Evolutionary conservation across 202 grass and related monocot species (phyloP), one percentile per base, ranked within the genome.

Genomic region (Zizania palustris): DNA sequence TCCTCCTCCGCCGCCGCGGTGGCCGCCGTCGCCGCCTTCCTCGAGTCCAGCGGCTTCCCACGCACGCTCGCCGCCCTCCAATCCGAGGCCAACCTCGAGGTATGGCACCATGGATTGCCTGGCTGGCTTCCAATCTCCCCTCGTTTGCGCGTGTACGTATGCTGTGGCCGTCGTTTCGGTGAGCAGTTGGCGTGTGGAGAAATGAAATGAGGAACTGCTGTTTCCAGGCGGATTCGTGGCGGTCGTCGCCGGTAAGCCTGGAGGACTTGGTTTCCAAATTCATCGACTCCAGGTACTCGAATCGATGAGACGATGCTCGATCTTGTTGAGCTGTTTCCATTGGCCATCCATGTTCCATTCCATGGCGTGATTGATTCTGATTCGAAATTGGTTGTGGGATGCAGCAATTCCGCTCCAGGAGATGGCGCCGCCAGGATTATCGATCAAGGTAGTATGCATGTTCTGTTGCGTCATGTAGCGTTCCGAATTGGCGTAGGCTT

Each of bases 71-170:
- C 80, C 20, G 28, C 80, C 14, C 81, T 98, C 55, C 80, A 69
- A 10, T 90, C 91, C 8, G 91, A 98, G 80, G 83, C 85, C 69
- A 63, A 58, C 61, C 72, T 98, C 53, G 83, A 95, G 91, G 95
- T 98, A 80, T 14, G 2, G 40, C 22, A n/a, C 19, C 19, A 51
- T n/a, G 15, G 14, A 2, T 51, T 13, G 28, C 28, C 2, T 28
- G 28, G 2, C 28, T 28, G 28, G 28, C n/a, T 11, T 3, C 6
- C 60, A 5, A 38, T 35, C 21, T 4, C 35, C 3, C n/a, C 38
- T 9, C 19, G 3, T 33, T 33, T 53, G 3, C 63, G 0, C 4
- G 0, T 51, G 73, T 63, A 2, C 39, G 22, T 28, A 14, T 14
- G 14, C 39, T 2, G 7, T 35, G 9, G 3, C 20, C 11, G 22